Percentiles rank a stretch among this genome's conserved stretches.
phyloP scores from a whole-genome alignment of 768 basidiomycete genomes.

The Leccinum uliginosum region DNA sequence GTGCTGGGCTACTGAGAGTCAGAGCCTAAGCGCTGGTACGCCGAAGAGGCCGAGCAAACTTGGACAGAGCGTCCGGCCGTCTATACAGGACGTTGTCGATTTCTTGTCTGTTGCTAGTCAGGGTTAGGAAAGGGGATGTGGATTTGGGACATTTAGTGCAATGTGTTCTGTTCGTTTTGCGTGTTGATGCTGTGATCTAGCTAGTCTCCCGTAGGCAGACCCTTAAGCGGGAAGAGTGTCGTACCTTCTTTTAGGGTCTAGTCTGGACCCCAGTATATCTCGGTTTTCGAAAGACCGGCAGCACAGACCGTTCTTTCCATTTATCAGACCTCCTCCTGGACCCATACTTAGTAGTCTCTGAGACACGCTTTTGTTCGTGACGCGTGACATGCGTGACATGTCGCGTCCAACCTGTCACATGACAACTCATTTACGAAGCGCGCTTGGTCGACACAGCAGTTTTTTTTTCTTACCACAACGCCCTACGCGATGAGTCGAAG shows the following conservation, averaged over 20 bases:
- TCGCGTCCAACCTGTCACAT: not conserved
- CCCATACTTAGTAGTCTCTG: no score
- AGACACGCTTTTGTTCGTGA: not conserved
- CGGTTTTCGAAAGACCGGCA: no score
- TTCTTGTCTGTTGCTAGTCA: conserved; percentile 14
- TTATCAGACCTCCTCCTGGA: no score
- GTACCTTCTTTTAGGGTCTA: no score
- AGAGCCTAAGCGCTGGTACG: not conserved
- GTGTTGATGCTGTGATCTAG: not conserved
- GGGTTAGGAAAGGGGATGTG: not conserved
- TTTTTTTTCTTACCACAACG: conserved; percentile 9
- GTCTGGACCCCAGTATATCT: no score
- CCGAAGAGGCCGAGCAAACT: not conserved
- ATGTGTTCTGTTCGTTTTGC: conserved; percentile 13
- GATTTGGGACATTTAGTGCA: not conserved
- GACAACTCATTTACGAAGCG: not conserved
- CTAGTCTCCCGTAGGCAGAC: no score
- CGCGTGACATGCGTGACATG: not conserved
- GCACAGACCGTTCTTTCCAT: no score
- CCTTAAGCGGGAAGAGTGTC: no score
- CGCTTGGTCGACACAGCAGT: not conserved
- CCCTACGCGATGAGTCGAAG: conserved; percentile 26
- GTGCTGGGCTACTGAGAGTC: conserved; percentile 26
- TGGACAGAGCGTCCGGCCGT: conserved; percentile 6
- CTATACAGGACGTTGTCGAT: conserved; percentile 13